These are phyloP conservation scores for Trypanosoma cruzi DNA, from an alignment of 208 protist species.

Conservation along the genomic window DNA sequence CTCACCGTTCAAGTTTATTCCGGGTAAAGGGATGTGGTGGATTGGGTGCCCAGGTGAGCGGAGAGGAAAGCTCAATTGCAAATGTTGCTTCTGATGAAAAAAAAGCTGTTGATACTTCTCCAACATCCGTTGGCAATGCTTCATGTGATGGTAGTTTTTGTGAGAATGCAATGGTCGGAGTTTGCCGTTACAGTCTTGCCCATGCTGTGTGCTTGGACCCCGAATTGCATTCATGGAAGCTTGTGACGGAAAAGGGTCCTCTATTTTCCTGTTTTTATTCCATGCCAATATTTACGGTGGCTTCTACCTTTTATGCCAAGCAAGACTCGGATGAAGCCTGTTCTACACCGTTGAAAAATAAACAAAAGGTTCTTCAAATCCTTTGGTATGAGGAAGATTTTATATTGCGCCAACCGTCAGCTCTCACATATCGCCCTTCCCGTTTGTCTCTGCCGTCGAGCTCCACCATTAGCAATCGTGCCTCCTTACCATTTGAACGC, in stretches of 20 bases:
- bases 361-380: conserved; percentile 22
- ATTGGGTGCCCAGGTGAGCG: not conserved
- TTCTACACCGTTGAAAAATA: not conserved
- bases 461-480: conserved; percentile 10
- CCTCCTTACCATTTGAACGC: conserved; percentile 35
- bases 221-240: conserved; percentile 31
- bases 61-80: not conserved
- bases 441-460: not conserved
- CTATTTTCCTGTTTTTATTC: conserved; percentile 16
- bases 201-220: conserved; percentile 37
- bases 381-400: conserved; percentile 28
- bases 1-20: not conserved
- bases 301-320: conserved; percentile 13
- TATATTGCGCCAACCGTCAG: not conserved
- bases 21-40: not conserved
- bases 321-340: not conserved
- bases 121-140: not conserved
- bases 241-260: conserved; percentile 34
- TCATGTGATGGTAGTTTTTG: conserved; percentile 2
- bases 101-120: not conserved
- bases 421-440: not conserved
- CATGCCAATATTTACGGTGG: conserved; percentile 34
- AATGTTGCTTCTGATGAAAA: conserved; percentile 1
- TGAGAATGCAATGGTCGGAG: not conserved
- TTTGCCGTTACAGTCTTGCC: conserved; percentile 35